A percentile compares a stretch with the other conserved stretches of the same genome.
Evolutionary conservation across 768 basidiomycete species (phyloP).

Genomic region (Suillus subaureus): DNA sequence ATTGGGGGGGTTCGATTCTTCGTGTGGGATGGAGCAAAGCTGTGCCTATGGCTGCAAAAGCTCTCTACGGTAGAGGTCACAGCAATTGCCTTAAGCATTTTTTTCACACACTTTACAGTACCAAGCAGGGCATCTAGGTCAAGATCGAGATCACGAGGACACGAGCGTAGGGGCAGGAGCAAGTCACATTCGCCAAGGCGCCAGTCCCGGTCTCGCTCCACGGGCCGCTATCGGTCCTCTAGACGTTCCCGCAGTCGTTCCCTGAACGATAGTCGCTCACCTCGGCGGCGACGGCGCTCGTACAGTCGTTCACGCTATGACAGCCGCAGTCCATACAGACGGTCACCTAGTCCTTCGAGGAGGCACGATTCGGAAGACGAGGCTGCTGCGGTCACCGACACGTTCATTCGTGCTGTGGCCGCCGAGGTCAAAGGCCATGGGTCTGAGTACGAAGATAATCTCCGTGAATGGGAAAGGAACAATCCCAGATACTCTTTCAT

Average conservation of each 20-base stretch:
- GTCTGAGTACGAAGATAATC: constrained; percentile 67
- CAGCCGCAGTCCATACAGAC: constrained; percentile 51
- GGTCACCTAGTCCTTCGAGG: constrained; percentile 34
- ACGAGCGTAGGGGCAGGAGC: constrained; percentile 27
- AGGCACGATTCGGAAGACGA: constrained; percentile 57
- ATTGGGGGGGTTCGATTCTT: constrained; percentile 90
- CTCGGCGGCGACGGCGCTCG: constrained; percentile 39
- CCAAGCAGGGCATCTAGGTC: constrained; percentile 30
- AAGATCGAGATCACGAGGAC: constrained; percentile 36
- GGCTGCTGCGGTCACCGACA: constrained; percentile 64
- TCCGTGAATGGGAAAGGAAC: constrained; percentile 74
- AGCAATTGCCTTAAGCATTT: background rate
- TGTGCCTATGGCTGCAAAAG: constrained; percentile 78
- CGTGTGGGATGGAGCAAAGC: constrained; percentile 98
- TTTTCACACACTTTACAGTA: constrained; percentile 10
- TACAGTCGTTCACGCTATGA: constrained; percentile 42
- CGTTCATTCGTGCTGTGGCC: constrained; percentile 87
- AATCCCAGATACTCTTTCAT: constrained; percentile 88
- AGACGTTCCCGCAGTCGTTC: constrained; percentile 55
- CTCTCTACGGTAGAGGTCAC: constrained; percentile 70
- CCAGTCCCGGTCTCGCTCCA: constrained; percentile 36
- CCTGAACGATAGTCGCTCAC: constrained; percentile 46
- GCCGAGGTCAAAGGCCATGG: constrained; percentile 84
- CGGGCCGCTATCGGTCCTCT: constrained; percentile 40
- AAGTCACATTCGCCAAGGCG: constrained; percentile 34